Percentiles rank a stretch among this genome's conserved stretches.
These are phyloP conservation scores for Beta lomatogona DNA, from an alignment of 179 eudicot genomes.

Conservation along the genomic window DNA sequence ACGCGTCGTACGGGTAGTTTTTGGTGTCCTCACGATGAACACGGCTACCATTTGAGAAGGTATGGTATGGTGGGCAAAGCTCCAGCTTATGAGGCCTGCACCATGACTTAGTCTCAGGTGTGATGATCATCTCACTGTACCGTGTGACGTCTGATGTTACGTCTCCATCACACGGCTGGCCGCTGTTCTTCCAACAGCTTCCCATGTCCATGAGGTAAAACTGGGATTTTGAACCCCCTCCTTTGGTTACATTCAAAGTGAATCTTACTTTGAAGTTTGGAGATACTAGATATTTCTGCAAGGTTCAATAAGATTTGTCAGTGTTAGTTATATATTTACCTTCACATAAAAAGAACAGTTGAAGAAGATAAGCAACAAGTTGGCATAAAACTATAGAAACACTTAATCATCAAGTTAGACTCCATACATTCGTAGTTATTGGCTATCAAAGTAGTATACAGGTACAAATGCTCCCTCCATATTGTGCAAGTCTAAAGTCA, in stretches of 20 bases:
- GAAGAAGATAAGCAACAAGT: no score
- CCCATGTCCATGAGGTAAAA: slow-evolving; percentile 75
- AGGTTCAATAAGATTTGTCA: background rate
- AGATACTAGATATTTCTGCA: slow-evolving; percentile 49
- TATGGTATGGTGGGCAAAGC: slow-evolving; percentile 64
- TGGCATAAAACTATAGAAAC: no score
- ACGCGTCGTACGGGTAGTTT: slow-evolving; percentile 55
- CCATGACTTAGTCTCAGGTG: slow-evolving; percentile 45
- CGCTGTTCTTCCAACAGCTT: slow-evolving; percentile 83
- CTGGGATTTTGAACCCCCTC: slow-evolving; percentile 54
- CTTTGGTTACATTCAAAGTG: slow-evolving; percentile 44
- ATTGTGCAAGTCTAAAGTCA: no score
- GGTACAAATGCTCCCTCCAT: no score
- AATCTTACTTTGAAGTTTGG: slow-evolving; percentile 64
- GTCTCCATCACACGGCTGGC: slow-evolving; percentile 57
- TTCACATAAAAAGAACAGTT: no score
- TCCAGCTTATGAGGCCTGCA: slow-evolving; percentile 32
- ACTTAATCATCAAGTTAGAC: no score
- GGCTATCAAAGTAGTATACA: no score
- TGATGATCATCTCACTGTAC: slow-evolving; percentile 74
- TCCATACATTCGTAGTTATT: no score
- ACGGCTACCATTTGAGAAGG: slow-evolving; percentile 39
- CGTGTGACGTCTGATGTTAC: slow-evolving; percentile 62
- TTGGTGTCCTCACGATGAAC: slow-evolving; percentile 48
- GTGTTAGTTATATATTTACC: no score